Conservation (phyloP, 352 stramenopile genomes). For the Phytophthora lateralis region DNA sequence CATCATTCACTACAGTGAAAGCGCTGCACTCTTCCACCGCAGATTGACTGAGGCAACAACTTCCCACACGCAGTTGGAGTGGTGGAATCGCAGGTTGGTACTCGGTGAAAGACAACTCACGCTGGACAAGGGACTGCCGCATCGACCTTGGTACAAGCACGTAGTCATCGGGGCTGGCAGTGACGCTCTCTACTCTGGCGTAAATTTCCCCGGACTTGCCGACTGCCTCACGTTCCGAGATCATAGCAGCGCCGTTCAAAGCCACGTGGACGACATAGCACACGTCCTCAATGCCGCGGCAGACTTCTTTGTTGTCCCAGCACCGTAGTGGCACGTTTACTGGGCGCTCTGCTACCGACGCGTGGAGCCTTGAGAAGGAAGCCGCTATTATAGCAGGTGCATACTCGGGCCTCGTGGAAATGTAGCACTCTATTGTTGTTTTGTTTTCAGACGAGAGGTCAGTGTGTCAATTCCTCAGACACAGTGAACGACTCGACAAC, state of each 20-base stretch:
- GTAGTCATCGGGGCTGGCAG: slow-evolving; percentile 63
- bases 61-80: background rate
- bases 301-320: slow-evolving; percentile 31
- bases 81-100: slow-evolving; percentile 10
- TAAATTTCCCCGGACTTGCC: slow-evolving; percentile 54
- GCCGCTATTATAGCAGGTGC: too few relatives aligned
- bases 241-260: slow-evolving; percentile 39
- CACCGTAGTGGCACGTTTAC: background rate
- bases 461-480: too few relatives aligned
- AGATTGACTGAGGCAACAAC: background rate
- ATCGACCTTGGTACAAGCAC: slow-evolving; percentile 63
- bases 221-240: slow-evolving; percentile 57
- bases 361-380: too few relatives aligned
- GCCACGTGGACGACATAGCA: slow-evolving; percentile 49
- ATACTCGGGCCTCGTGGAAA: too few relatives aligned
- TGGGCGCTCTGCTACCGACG: background rate
- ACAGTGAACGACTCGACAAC: too few relatives aligned
- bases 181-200: slow-evolving; percentile 59
- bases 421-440: too few relatives aligned
- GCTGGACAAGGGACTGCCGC: slow-evolving; percentile 41
- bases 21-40: slow-evolving; percentile 34
- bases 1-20: slow-evolving; percentile 30
- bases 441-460: too few relatives aligned
- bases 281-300: slow-evolving; percentile 38
- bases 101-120: slow-evolving; percentile 53